These are phyloP conservation scores for Podospora pseudopauciseta DNA, from an alignment of 495 filamentous ascomycete genomes.

Conservation along the genomic window DNA sequence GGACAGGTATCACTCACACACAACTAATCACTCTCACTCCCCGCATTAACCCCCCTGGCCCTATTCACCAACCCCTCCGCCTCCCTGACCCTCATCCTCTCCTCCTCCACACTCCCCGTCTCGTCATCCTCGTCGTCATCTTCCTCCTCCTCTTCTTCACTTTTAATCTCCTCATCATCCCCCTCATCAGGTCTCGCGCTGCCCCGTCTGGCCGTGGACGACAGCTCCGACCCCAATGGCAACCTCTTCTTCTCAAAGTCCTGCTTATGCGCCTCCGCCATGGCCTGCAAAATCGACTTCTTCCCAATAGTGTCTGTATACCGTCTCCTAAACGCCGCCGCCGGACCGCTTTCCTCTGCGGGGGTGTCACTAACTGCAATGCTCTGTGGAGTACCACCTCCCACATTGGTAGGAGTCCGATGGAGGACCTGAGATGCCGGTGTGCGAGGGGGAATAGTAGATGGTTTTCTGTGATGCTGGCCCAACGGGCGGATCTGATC, in stretches of 20 bases:
- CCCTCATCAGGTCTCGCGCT: conserved; percentile 23
- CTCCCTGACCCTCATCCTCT: conserved; percentile 7
- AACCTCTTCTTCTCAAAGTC: conserved; percentile 77
- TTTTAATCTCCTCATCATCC: conserved; percentile 7
- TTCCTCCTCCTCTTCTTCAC: conserved; percentile 25
- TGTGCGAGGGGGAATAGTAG: not conserved
- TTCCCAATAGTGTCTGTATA: conserved; percentile 33
- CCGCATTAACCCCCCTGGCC: not conserved
- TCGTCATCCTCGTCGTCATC: conserved; percentile 28
- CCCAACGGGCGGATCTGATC: not conserved
- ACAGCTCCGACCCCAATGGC: conserved; percentile 27
- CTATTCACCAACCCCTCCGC: conserved; percentile 1
- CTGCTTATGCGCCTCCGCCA: conserved; percentile 74
- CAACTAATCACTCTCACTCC: not conserved
- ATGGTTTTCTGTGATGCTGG: not conserved
- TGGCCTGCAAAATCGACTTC: conserved; percentile 53
- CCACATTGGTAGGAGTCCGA: not conserved
- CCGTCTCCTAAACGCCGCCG: conserved; percentile 33
- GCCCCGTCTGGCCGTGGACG: conserved; percentile 11
- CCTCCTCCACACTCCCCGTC: conserved; percentile 26
- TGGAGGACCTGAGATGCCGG: not conserved
- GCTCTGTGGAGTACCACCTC: not conserved
- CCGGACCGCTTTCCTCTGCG: not conserved
- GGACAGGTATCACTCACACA: not conserved
- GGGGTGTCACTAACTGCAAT: not conserved